These are phyloP conservation scores for Galerina sulciceps DNA, from an alignment of 768 basidiomycete species.

Conservation along the genomic window DNA sequence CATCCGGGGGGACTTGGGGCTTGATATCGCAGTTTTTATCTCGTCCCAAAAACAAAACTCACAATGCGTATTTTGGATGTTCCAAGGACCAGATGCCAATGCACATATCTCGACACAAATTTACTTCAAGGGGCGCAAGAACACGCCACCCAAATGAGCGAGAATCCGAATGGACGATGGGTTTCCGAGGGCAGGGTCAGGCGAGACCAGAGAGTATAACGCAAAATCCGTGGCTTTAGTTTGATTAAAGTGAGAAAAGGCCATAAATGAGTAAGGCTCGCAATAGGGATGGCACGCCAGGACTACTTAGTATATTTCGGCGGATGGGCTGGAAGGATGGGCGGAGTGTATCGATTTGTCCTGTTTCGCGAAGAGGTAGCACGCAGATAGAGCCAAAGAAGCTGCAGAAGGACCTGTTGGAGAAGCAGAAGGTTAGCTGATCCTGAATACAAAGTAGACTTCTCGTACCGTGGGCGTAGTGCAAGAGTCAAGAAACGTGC, in stretches of 20 bases:
- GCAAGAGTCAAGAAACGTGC: constrained; percentile 10
- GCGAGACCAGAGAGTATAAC: constrained; percentile 7
- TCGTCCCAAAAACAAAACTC: constrained; percentile 30
- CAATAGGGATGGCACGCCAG: constrained; percentile 9
- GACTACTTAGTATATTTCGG: constrained; percentile 13
- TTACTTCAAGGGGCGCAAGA: constrained; percentile 8
- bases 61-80: constrained; percentile 82
- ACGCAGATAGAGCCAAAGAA: constrained; percentile 15
- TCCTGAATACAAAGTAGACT: constrained; percentile 9
- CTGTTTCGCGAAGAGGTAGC: constrained; percentile 19
- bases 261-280: constrained; percentile 15
- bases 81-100: constrained; percentile 79
- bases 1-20: background rate
- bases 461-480: constrained; percentile 5
- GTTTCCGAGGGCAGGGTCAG: constrained; percentile 26
- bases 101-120: constrained; percentile 56
- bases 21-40: background rate
- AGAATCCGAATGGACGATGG: constrained; percentile 2
- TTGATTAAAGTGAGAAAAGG: constrained; percentile 23
- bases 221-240: constrained; percentile 35
- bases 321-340: background rate
- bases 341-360: constrained; percentile 9
- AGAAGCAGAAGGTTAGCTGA: constrained; percentile 13
- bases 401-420: constrained; percentile 3
- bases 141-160: constrained; percentile 17